phyloP scores from a whole-genome alignment of 768 basidiomycete genomes.

The Termitomyces bulborhizus region DNA sequence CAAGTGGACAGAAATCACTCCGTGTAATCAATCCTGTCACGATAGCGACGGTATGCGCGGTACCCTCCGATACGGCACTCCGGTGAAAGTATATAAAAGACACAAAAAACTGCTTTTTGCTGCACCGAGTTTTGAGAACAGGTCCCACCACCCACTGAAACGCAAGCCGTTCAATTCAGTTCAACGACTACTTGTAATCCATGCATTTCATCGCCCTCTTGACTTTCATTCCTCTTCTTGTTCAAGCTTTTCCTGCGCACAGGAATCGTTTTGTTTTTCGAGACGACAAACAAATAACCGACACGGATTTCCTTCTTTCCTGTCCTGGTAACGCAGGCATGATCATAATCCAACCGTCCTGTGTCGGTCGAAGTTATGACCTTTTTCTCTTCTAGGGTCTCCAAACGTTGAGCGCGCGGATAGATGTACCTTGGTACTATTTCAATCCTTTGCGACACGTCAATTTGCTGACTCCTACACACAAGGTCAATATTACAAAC shows the following conservation, averaged over 20 bases:
- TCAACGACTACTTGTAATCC: neutral
- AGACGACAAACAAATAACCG: neutral
- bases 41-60: neutral
- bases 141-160: conserved; percentile 1
- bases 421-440: conserved; percentile 10
- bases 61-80: no score
- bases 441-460: neutral
- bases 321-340: conserved; percentile 10
- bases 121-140: conserved; percentile 8
- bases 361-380: neutral
- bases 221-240: neutral
- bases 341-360: neutral
- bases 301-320: conserved; percentile 8
- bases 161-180: conserved; percentile 8
- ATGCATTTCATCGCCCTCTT: conserved; percentile 1
- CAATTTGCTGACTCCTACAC: neutral
- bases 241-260: conserved; percentile 2
- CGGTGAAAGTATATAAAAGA: neutral
- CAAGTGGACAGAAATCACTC: neutral
- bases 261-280: neutral
- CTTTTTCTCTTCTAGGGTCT: neutral
- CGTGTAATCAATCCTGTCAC: neutral
- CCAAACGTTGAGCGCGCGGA: conserved; percentile 8
- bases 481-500: conserved; percentile 3
- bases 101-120: neutral